phyloP scores from a whole-genome alignment of 2,329 filamentous ascomycete genomes.

The Curvularia spicifera region DNA sequence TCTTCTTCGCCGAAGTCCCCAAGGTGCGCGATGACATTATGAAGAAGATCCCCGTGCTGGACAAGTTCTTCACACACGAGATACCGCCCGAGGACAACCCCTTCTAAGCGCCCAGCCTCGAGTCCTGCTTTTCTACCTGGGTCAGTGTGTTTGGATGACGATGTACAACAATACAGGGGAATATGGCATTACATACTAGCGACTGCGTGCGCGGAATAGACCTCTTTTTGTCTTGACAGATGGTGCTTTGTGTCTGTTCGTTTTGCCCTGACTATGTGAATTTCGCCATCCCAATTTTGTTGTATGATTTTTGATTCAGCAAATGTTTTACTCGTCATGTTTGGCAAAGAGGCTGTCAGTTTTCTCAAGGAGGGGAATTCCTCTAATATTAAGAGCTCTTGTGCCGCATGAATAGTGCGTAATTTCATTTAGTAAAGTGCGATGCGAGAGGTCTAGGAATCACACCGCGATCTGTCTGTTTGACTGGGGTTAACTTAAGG shows the following conservation, averaged over 20 bases:
- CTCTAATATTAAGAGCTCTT: too few relatives aligned
- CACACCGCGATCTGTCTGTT: too few relatives aligned
- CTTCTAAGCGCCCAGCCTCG: constrained; percentile 47
- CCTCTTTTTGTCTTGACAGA: constrained; percentile 27
- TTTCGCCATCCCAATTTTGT: not conserved
- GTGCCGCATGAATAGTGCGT: too few relatives aligned
- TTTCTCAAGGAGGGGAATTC: too few relatives aligned
- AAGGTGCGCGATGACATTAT: constrained; percentile 68
- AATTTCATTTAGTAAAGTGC: too few relatives aligned
- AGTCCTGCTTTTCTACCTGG: constrained; percentile 12
- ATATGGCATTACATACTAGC: constrained; percentile 32
- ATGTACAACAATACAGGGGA: constrained; percentile 26
- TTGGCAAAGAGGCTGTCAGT: too few relatives aligned
- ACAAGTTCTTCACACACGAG: constrained; percentile 62
- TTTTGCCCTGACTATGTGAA: not conserved
- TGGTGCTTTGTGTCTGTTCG: not conserved
- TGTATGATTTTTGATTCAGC: not conserved
- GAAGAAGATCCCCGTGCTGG: constrained; percentile 65
- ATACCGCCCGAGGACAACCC: constrained; percentile 69
- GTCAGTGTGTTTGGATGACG: constrained; percentile 5
- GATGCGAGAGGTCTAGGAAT: too few relatives aligned
- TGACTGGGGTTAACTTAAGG: too few relatives aligned
- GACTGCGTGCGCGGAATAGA: constrained; percentile 39
- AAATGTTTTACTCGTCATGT: not conserved
- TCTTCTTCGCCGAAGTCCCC: constrained; percentile 70